Evolutionary conservation across 2,329 filamentous ascomycete genomes (phyloP).

Genomic region (Fusarium austroafricanum): DNA sequence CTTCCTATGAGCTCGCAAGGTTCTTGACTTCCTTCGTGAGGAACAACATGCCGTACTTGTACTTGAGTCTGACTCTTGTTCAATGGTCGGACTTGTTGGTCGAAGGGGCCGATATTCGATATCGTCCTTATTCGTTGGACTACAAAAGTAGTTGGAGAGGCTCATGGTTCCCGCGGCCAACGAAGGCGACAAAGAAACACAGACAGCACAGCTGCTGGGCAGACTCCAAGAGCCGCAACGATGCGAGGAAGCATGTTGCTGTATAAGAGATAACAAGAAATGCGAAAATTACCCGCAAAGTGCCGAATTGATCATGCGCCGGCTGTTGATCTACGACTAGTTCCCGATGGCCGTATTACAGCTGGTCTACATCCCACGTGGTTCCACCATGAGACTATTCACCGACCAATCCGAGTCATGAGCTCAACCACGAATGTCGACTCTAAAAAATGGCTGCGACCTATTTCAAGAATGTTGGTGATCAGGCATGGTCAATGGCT

Average conservation of each 20-base stretch:
- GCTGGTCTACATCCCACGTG: slow-evolving; percentile 34
- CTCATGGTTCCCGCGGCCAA: slow-evolving; percentile 8
- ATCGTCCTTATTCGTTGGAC: slow-evolving; percentile 19
- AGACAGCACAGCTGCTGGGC: neutral
- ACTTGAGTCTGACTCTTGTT: neutral
- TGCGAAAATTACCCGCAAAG: slow-evolving; percentile 20
- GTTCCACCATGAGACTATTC: slow-evolving; percentile 26
- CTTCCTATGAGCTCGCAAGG: neutral
- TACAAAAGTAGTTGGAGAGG: slow-evolving; percentile 21
- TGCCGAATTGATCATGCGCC: slow-evolving; percentile 30
- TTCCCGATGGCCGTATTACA: slow-evolving; percentile 34
- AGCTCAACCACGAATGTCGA: slow-evolving; percentile 32
- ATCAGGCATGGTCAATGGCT: neutral
- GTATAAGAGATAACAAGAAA: slow-evolving; percentile 6
- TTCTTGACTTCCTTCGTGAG: neutral
- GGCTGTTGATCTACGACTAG: slow-evolving; percentile 9
- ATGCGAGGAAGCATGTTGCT: neutral
- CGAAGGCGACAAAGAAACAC: neutral
- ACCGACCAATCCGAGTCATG: slow-evolving; percentile 32
- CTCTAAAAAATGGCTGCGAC: neutral
- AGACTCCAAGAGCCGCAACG: neutral
- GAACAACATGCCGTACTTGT: neutral
- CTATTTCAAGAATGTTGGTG: neutral
- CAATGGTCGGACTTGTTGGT: neutral
- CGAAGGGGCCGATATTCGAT: slow-evolving; percentile 29